Percentiles rank a stretch among this genome's conserved stretches.
phyloP scores from a whole-genome alignment of 2,329 filamentous ascomycete genomes.

The Camillea tinctor region DNA sequence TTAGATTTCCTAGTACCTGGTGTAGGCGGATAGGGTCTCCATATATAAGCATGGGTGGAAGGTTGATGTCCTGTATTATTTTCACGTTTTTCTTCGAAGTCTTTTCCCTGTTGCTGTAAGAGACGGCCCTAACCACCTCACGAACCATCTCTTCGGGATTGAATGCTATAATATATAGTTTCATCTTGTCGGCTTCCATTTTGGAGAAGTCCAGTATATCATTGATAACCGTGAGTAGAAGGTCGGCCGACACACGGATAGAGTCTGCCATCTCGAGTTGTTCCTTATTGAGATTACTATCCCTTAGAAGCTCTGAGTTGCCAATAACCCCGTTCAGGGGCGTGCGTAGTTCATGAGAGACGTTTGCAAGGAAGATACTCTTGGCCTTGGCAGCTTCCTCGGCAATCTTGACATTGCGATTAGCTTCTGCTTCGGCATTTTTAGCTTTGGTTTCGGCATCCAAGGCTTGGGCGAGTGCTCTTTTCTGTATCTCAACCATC shows the following conservation, averaged over 20 bases:
- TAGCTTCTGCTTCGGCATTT: conserved; percentile 71
- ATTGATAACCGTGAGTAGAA: conserved; percentile 89
- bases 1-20: conserved; percentile 75
- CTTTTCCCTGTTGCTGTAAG: conserved; percentile 65
- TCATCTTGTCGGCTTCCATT: conserved; percentile 85
- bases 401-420: conserved; percentile 76
- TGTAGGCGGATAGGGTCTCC: conserved; percentile 66
- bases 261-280: conserved; percentile 86
- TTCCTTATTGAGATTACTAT: conserved; percentile 71
- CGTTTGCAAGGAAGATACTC: conserved; percentile 76
- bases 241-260: conserved; percentile 81
- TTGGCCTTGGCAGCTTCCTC: conserved; percentile 83
- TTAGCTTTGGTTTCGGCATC: conserved; percentile 76
- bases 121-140: conserved; percentile 64
- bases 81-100: conserved; percentile 61
- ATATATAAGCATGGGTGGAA: conserved; percentile 70
- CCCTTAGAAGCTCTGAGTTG: conserved; percentile 79
- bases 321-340: conserved; percentile 87
- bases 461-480: conserved; percentile 68
- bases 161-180: conserved; percentile 71
- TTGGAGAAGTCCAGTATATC: conserved; percentile 96
- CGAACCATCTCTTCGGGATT: conserved; percentile 66
- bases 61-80: conserved; percentile 68
- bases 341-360: conserved; percentile 78
- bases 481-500: conserved; percentile 76